Conservation (phyloP, 495 filamentous ascomycete species). For the Annulohypoxylon nitens region DNA sequence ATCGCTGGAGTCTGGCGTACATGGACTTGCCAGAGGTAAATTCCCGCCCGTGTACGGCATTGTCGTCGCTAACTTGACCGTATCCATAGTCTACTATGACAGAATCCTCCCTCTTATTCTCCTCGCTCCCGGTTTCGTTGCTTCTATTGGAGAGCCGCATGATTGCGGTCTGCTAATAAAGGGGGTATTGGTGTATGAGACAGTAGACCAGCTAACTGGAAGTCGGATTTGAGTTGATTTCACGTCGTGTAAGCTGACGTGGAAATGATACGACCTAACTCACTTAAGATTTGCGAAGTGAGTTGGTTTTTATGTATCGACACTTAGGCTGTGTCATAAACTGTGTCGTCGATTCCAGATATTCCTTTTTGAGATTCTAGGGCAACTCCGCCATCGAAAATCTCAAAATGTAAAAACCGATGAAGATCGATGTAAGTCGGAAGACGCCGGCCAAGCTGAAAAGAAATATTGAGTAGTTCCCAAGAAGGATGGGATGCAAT, state of each 20-base stretch:
- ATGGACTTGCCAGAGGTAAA: slow-evolving; percentile 72
- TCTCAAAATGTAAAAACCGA: slow-evolving; percentile 5
- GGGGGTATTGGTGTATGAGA: neutral
- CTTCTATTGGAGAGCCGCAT: slow-evolving; percentile 40
- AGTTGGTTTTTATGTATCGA: slow-evolving; percentile 13
- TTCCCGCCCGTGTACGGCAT: slow-evolving; percentile 71
- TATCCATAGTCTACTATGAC: slow-evolving; percentile 50
- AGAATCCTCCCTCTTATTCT: slow-evolving; percentile 35
- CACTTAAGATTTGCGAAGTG: slow-evolving; percentile 24
- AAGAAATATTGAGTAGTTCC: slow-evolving; percentile 8
- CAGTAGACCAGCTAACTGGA: neutral
- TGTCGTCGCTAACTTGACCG: slow-evolving; percentile 63
- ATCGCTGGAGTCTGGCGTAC: slow-evolving; percentile 76
- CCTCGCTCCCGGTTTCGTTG: slow-evolving; percentile 42
- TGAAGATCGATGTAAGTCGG: slow-evolving; percentile 28
- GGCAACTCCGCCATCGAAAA: slow-evolving; percentile 31
- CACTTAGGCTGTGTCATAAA: slow-evolving; percentile 22
- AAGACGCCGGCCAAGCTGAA: slow-evolving; percentile 30
- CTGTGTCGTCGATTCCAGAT: slow-evolving; percentile 26
- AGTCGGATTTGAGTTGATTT: neutral
- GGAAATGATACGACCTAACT: slow-evolving; percentile 11
- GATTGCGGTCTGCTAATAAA: neutral
- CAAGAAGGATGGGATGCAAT: neutral
- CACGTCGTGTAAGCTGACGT: slow-evolving; percentile 4
- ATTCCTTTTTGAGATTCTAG: slow-evolving; percentile 7